Base-by-base conservation (phyloP, 148 eudicot genomes). In the Amaranthus palmeri region DNA sequence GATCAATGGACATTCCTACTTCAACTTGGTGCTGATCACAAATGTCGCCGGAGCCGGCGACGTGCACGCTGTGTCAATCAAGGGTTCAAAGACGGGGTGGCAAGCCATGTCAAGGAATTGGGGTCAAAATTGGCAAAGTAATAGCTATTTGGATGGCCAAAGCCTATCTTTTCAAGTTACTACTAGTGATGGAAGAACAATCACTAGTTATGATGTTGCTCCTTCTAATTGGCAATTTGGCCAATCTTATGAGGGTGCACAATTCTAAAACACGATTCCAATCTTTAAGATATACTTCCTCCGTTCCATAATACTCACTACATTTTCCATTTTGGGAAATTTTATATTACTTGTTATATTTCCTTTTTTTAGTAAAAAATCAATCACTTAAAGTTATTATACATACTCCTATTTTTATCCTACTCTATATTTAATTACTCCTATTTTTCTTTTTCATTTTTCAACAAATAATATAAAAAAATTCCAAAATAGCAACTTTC, bases 71-170 rank as follows among this genome's bases (percentile, higher is more conserved):
- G 97, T 91, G 53, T 87, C 90, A 64, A 83, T 91, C 42, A 91
- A 88, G 78, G 97, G 97, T 13, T 88, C 93, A 0, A 87, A 50
- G 36, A 81, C 86, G 2, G 92, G 90, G 25, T 91, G 97, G 97
- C 91, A 87, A 72, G 10, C 85, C 4, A 82, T 91, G 97, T 88
- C 93, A 18, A 80, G 97, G 10, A 91, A 91, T 46, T 91, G 97
- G 97, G 97, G 97, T 7, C 97, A 91, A 53, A 91, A 91, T 44
- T 91, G 97, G 97, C 97, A 91, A 51, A 88, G 91, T 83, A 91
- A 91, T 76, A 51, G 78, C 4, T 67, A 84, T 76, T 79, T 91
- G 14, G 85, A 88, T 46, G 97, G 93, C 7, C 97, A 91, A 51
- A 68, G 68, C 69, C 80, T 91, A 6, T 91, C 97, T 2, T 88